Conservation (phyloP, 345 rosid species). For the Euphorbia lathyris region DNA sequence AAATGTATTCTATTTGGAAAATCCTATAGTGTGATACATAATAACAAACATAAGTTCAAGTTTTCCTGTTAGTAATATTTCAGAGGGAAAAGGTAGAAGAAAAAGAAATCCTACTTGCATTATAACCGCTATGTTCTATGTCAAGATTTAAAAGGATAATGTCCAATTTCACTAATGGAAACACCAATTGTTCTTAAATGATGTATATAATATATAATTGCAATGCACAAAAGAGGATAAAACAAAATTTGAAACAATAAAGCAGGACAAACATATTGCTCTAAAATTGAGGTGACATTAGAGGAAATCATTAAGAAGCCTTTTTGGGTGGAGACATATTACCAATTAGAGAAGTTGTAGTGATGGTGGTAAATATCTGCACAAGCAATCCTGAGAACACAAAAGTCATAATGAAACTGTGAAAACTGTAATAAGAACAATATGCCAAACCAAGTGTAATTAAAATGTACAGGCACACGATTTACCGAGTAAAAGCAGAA, state of each 20-base stretch:
- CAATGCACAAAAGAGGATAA: neutral
- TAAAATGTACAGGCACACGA: neutral
- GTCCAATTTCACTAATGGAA: neutral
- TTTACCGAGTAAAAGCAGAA: conserved; percentile 44
- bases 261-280: neutral
- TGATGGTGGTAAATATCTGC: conserved; percentile 39
- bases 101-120: neutral
- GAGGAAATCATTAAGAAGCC: conserved; percentile 32
- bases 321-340: conserved; percentile 83
- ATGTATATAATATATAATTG: neutral
- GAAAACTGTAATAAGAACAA: neutral
- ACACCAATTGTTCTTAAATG: no score
- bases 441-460: neutral
- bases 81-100: no score
- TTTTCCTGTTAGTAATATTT: no score
- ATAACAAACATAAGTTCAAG: no score
- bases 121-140: no score
- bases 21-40: no score
- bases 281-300: neutral
- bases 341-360: conserved; percentile 40
- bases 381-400: conserved; percentile 38
- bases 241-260: neutral
- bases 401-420: neutral
- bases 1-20: no score
- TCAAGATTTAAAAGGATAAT: no score